Percentiles rank a stretch among this genome's conserved stretches.
These are phyloP conservation scores for Calocybe gangraenosa DNA, from an alignment of 768 basidiomycete species.

Conservation along the genomic window DNA sequence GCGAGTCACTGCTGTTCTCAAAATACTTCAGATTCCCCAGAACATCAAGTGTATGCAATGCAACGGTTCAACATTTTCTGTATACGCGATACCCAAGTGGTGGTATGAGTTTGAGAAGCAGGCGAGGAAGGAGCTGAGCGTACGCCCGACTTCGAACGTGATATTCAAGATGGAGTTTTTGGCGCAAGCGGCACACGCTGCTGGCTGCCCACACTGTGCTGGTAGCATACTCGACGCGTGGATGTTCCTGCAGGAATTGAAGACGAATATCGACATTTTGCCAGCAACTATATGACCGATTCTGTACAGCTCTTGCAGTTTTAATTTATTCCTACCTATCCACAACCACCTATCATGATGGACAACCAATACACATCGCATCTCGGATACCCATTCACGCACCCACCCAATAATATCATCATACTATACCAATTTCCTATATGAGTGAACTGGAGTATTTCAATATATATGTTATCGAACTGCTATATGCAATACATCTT, in stretches of 20 bases:
- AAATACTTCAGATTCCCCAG: conserved; percentile 40
- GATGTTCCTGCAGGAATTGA: conserved; percentile 50
- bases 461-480: too few relatives aligned
- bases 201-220: conserved; percentile 60
- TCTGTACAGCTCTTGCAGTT: too few relatives aligned
- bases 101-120: conserved; percentile 58
- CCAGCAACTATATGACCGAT: conserved; percentile 26
- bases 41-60: conserved; percentile 67
- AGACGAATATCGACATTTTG: conserved; percentile 50
- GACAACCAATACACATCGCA: too few relatives aligned
- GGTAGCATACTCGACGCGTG: conserved; percentile 63
- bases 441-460: too few relatives aligned
- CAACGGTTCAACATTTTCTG: conserved; percentile 43
- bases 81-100: conserved; percentile 58
- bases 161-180: conserved; percentile 63
- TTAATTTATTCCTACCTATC: too few relatives aligned
- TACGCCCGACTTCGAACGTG: conserved; percentile 51
- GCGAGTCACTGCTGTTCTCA: conserved; percentile 45
- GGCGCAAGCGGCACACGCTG: conserved; percentile 41
- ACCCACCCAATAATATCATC: too few relatives aligned
- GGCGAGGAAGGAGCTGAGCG: conserved; percentile 54
- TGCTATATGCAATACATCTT: too few relatives aligned
- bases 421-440: too few relatives aligned
- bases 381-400: too few relatives aligned
- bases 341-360: too few relatives aligned